Evolutionary conservation across 2,329 filamentous ascomycete species (phyloP), one percentile per base, ranked within the genome.

Genomic region (Pseudomassariella vexata): DNA sequence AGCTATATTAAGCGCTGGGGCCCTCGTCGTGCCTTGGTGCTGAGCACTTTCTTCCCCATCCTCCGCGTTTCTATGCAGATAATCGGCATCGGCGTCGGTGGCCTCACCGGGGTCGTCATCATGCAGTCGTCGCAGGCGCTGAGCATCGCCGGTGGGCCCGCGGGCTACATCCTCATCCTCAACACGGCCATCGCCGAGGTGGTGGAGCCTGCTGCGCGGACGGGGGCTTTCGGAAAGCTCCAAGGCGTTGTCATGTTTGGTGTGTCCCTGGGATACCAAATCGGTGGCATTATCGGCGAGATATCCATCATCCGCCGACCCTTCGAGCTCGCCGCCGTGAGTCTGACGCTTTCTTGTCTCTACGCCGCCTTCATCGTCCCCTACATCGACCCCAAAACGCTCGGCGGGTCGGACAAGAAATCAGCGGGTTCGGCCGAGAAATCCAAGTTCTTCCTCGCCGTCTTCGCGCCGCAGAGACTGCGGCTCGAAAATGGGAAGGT

Each of bases 161-260:
- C 71, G 1, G 81, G 81, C 0, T 85, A 85, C 47, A 68, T 84
- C 9, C 66, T 85, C 4, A 69, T 79, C 1, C 61, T 82, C 17
- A 85, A 85, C 45, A 76, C 78, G 10, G 76, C 80, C 30, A 73
- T 79, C 1, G 72, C 78, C 2, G 79, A 84, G 47, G 62, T 82
- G 3, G 72, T 80, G 0, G 63, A 71, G 24, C 70, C 76, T 0
- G 54, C 65, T 9, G 59, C 68, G 35, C 60, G 80, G 3, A 85
- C 81, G 0, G 73, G 66, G 1, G 70, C 78, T 1, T 72, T 85
- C 35, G 81, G 80, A 2, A 64, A 71, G 18, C 37, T 51, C n/a
- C 44, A 52, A 29, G 40, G 49, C 21, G 23, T 39, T 14, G 21
- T 39, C 24, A 44, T 52, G 47, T 19, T 48, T 5, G 46, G 44